phyloP scores from a whole-genome alignment of 1,284 basidiomycete species.

The Austroboletus olivaceoglutinosus region DNA sequence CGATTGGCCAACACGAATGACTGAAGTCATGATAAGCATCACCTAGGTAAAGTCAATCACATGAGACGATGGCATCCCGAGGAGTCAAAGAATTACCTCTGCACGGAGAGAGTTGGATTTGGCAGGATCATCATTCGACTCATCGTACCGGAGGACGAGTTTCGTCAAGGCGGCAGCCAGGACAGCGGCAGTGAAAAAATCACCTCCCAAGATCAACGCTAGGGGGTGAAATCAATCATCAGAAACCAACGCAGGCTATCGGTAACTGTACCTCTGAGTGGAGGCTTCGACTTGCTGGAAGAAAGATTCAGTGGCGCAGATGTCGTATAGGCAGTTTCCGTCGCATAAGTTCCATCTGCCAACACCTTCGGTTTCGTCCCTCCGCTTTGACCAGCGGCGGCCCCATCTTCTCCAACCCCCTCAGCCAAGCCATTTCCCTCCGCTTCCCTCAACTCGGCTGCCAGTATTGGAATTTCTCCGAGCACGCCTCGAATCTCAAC shows the following conservation, averaged over 20 bases:
- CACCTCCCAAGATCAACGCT: constrained; percentile 91
- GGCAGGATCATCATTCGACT: constrained; percentile 55
- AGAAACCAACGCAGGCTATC: not conserved
- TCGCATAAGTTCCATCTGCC: constrained; percentile 97
- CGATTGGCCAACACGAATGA: constrained; percentile 96
- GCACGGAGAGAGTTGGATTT: constrained; percentile 78
- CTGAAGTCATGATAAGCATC: constrained; percentile 97
- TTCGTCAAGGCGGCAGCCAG: constrained; percentile 90
- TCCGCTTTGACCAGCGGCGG: constrained; percentile 38
- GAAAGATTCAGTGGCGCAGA: constrained; percentile 68
- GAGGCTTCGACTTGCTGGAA: constrained; percentile 88
- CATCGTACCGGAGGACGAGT: constrained; percentile 81
- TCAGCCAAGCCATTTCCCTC: constrained; percentile 46
- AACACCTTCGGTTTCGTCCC: constrained; percentile 64
- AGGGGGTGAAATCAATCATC: not conserved
- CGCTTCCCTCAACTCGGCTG: constrained; percentile 82
- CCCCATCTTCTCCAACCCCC: constrained; percentile 41
- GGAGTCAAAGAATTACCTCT: constrained; percentile 56
- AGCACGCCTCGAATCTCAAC: constrained; percentile 84
- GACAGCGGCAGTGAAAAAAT: constrained; percentile 95
- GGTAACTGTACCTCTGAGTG: constrained; percentile 62
- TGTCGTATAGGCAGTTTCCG: constrained; percentile 88
- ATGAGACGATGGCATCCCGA: constrained; percentile 1
- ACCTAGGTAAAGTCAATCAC: constrained; percentile 46
- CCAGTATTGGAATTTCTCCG: constrained; percentile 95